Evolutionary conservation across 257 asterid genomes (phyloP).

Genomic region (Scutellaria galericulata): DNA sequence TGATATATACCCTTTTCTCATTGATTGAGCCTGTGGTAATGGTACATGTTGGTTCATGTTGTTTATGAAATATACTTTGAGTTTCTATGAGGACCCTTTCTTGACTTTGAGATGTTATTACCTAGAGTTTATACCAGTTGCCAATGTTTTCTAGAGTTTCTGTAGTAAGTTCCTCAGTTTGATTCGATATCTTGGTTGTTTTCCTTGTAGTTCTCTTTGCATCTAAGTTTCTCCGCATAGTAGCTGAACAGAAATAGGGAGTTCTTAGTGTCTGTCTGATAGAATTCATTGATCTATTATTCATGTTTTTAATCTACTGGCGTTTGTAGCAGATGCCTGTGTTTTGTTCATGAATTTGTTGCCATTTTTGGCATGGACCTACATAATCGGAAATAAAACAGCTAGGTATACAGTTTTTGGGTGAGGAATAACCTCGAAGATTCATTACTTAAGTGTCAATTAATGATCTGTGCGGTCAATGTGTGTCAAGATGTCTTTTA

Average conservation of each 20-base stretch:
- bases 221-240: not conserved
- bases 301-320: not conserved
- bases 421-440: conserved; percentile 8
- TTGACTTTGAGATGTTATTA: conserved; percentile 7
- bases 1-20: not conserved
- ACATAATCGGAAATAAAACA: not conserved
- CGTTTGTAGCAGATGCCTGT: not conserved
- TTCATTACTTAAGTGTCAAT: not conserved
- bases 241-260: not conserved
- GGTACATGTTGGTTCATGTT: not conserved
- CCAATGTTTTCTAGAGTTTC: not conserved
- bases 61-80: not conserved
- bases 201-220: not conserved
- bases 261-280: not conserved
- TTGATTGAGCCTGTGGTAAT: conserved; percentile 1
- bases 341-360: not conserved
- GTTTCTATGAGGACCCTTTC: conserved; percentile 24
- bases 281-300: not conserved
- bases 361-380: not conserved
- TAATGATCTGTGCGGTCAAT: not conserved
- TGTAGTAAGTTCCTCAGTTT: not conserved
- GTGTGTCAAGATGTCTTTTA: not conserved
- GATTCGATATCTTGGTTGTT: not conserved
- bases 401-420: conserved; percentile 10
- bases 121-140: conserved; percentile 3